These are phyloP conservation scores for Chrysosporium keratinophilum DNA, from an alignment of 2,329 filamentous ascomycete genomes.

Conservation along the genomic window DNA sequence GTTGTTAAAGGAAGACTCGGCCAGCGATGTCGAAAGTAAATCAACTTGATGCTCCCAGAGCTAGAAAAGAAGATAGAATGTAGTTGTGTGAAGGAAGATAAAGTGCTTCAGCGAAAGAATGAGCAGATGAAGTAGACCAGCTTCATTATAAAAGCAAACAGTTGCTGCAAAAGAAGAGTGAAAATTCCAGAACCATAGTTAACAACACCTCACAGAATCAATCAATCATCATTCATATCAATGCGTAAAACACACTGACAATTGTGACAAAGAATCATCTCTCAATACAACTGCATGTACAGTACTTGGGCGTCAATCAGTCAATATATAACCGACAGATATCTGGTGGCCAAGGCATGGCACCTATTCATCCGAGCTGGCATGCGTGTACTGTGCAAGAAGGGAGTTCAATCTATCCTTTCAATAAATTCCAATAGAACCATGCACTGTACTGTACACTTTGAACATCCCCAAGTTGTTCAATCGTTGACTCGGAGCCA, in stretches of 20 bases:
- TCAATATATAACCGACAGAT: conserved; percentile 7
- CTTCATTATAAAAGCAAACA: not conserved
- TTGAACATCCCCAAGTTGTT: not conserved
- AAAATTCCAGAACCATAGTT: not conserved
- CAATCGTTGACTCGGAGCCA: conserved; percentile 3
- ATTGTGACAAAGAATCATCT: not conserved
- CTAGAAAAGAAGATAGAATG: not conserved
- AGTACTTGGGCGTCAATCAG: not conserved
- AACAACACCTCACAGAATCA: not conserved
- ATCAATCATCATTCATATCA: not conserved
- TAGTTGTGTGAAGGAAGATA: not conserved
- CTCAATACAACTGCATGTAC: not conserved
- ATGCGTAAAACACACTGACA: not conserved
- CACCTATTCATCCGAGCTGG: not conserved
- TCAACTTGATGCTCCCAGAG: not conserved
- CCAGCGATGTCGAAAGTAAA: conserved; percentile 3
- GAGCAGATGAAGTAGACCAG: not conserved
- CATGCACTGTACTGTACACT: not conserved
- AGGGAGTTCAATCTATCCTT: not conserved
- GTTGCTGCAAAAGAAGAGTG: conserved; percentile 2
- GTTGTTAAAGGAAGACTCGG: not conserved
- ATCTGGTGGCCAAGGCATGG: not conserved
- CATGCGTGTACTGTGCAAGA: not conserved
- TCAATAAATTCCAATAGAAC: not conserved
- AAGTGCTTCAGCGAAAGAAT: not conserved